Evolutionary conservation across 441 rosid genomes (phyloP), one percentile per base, ranked within the genome.

Genomic region (Biscutella laevigata): DNA sequence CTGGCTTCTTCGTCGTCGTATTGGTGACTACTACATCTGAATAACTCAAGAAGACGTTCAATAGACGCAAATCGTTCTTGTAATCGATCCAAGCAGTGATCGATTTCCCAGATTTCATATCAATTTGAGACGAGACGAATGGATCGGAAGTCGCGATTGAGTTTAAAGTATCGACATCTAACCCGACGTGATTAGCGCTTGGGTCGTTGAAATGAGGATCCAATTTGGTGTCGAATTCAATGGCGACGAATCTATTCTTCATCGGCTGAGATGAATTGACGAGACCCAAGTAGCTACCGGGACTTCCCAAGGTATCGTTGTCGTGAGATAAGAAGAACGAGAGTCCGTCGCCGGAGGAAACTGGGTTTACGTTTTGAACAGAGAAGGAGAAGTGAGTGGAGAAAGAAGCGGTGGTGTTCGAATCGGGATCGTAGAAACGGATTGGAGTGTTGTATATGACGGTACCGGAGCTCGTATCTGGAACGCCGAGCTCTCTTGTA

Each of bases 21-120:
- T n/a, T 49, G 0, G 46, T n/a, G 9, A 14, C 7, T 2, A 12
- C 1, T 8, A 10, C 10, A 64, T 25, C 63, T 2, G 86, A 42
- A 62, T 80, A 73, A 42, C 84, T 80, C 82, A 82, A 59, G 76
- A 79, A 91, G n/a, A 91, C 88, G 16, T 68, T 62, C 50, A 91
- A 69, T 6, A 66, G 62, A 69, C 53, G 70, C 51, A 69, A 47
- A 43, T 83, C 88, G 61, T 76, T 77, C 84, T 83, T 78, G 89
- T 91, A 91, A 57, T 83, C 87, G 54, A 91, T 77, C 95, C 96
- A 91, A 42, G 77, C 67, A 1, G 87, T 79, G 47, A 84, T 73
- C 14, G 69, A 67, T 40, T 75, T 63, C 30, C 96, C 98, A 29
- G 91, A 79, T 69, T 83, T 91, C 4, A 91, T 57, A 71, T 83